Evolutionary conservation across 2,329 filamentous ascomycete species (phyloP).

Genomic region (Macrophomina phaseolina): DNA sequence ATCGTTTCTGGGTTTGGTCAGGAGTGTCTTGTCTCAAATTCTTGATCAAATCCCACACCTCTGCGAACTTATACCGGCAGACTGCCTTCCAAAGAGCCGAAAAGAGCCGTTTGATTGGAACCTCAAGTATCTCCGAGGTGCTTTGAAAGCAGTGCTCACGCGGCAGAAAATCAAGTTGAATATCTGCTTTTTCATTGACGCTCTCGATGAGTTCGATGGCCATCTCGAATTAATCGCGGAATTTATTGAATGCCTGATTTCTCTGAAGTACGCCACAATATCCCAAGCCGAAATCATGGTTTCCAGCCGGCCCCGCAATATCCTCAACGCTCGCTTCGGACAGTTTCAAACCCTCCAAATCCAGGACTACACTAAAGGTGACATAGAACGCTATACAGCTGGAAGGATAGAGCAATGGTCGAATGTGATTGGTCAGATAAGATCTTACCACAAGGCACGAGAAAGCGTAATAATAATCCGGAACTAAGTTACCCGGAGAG

Average conservation of each 20-base stretch:
- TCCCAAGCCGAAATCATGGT: not conserved
- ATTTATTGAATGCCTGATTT: not conserved
- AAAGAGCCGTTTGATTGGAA: not conserved
- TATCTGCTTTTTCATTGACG: constrained; percentile 15
- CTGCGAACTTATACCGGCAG: not conserved
- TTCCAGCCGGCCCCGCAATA: constrained; percentile 29
- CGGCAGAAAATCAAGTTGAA: not conserved
- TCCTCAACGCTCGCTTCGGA: constrained; percentile 29
- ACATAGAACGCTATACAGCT: constrained; percentile 29
- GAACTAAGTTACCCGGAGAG: not conserved
- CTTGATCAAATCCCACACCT: not conserved
- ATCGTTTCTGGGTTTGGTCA: constrained; percentile 49
- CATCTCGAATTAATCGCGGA: not conserved
- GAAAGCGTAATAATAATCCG: no score
- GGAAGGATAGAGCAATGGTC: constrained; percentile 14
- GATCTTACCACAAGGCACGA: no score
- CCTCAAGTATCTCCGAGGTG: not conserved
- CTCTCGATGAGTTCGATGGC: constrained; percentile 15
- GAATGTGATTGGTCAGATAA: not conserved
- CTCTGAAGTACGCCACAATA: no score
- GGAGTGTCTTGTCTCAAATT: constrained; percentile 44
- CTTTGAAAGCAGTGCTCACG: not conserved
- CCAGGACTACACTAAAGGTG: constrained; percentile 29
- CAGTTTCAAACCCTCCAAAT: constrained; percentile 20
- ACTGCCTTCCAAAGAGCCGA: not conserved